Base-by-base conservation (phyloP, 1,284 basidiomycete species). In the Thecaphora frezii region DNA sequence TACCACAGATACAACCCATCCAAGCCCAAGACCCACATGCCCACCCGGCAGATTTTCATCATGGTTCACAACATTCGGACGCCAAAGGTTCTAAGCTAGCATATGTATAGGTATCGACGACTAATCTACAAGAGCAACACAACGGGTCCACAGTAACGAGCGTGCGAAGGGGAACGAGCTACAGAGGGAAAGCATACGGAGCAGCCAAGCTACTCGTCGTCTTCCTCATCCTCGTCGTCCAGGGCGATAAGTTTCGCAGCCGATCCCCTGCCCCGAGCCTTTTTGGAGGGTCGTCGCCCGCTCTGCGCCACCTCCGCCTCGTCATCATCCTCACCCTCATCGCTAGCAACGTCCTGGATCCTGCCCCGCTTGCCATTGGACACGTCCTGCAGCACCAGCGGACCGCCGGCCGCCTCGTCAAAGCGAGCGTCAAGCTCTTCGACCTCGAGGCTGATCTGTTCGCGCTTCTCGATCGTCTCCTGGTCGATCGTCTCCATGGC, bases 351-450 rank as follows among this genome's bases (percentile, higher is more conserved):
- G 24, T n/a, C 12, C 9, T 36, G 28, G 7, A n/a, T 45, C 26
- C 52, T 5, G 5, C 43, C 21, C 45, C 44, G 2, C 37, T 13
- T 26, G 42, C 28, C 28, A 58, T 60, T 28, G 7, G 54, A 14
- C 24, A 73, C 45, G 50, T 71, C 53, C 43, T 71, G 43, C 54
- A 74, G 36, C 51, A 65, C 58, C 19, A 62, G 30, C 9, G 44
- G 28, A 5, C 62, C 55, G 7, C 42, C 82, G 89, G n/a, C 85
- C 86, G n/a, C 54, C 87, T 37, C 85, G 87, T 9, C 81, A 89
- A 48, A 55, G 67, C 65, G 66, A 83, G 83, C 21, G 56, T 85
- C 16, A 71, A 43, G 54, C 51, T 36, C 66, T 19, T 48, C 49
- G 5, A 37, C 2, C 77, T 12, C 86, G 86, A 68, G 56, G 12